Conservation (phyloP, 78 protist species). For the Dictyostelium discoideum region dicty_2.7 NC_007090.3:597501-598000, state of each 20-base stretch:
- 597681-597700: neutral
- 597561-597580: constrained; percentile 7
- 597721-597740: neutral
- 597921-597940: constrained; percentile 7
- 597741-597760: neutral
- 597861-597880: neutral
- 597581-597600: neutral
- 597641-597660: constrained; percentile 27
- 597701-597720: constrained; percentile 1
- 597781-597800: neutral
- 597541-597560: neutral
- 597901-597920: neutral
- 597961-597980: neutral
- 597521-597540: neutral
- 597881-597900: neutral
- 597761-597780: neutral
- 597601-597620: neutral
- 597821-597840: constrained; percentile 14
- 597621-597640: neutral
- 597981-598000: neutral
- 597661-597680: neutral
- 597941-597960: neutral
- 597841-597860: neutral
- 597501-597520: neutral
- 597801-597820: neutral